Evolutionary conservation across 2,329 filamentous ascomycete genomes (phyloP), one percentile per base, ranked within the genome.

Genomic region (Hypoxylon sp.): DNA sequence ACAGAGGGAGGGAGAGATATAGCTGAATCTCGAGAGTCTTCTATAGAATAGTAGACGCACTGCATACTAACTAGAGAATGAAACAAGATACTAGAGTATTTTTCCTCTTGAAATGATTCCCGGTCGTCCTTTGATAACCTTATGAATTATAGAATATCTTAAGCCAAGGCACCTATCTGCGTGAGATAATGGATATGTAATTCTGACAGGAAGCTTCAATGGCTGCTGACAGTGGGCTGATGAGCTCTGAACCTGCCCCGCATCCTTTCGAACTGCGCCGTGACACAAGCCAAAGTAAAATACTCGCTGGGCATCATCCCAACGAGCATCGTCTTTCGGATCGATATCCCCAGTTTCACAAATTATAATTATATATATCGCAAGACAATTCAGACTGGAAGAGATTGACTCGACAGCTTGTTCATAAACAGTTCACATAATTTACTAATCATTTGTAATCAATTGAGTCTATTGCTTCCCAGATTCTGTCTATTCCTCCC

Each of bases 41-140:
- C 44, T 26, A 39, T 59, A 59, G 55, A 44, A 59, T 48, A 13
- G 29, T 42, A 47, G 17, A 37, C 31, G 26, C 11, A 19, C 19
- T 29, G 13, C 50, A 14, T 53, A 37, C 50, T 37, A 24, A 22
- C 44, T 61, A 47, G 66, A 60, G 52, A 65, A 65, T 65, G 51
- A 61, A 54, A 61, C 47, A 37, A 52, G 31, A 51, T 63, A 37
- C 22, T 58, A 46, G 22, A 44, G 17, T 9, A 44, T 22, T 22
- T 11, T 3, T 3, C 17, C 39, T 3, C 17, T 9, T 44, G 9
- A 44, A 22, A 11, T 11, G 9, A 44, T 8, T 2, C 3, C 29
- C 29, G 6, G 3, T 26, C n/a, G 39, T 44, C 8, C 22, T 22
- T 19, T 11, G 3, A 22, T 22, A 10, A 9, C 3, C 14, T 22